A percentile compares a stretch with the other conserved stretches of the same genome.
These are phyloP conservation scores for Chlamydomonas reinhardtii DNA, from an alignment of 163 green algal species.

Conservation along the genomic window DNA sequence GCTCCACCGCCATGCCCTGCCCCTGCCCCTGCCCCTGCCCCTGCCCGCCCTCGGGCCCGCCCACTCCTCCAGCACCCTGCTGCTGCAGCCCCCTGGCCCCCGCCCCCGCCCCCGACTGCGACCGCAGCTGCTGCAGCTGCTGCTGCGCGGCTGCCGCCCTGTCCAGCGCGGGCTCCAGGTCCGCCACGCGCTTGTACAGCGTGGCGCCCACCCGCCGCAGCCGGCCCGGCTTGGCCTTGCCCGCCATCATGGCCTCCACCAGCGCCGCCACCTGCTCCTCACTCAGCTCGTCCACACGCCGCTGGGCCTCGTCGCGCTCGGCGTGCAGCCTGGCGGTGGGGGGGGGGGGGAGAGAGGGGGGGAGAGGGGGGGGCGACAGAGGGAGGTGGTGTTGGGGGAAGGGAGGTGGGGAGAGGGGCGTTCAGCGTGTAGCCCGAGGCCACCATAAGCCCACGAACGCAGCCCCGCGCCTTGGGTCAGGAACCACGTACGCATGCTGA, in stretches of 20 bases:
- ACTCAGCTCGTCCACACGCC: slow-evolving; percentile 39
- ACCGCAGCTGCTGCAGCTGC: too few relatives aligned
- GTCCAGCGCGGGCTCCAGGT: slow-evolving; percentile 25
- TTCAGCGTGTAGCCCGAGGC: too few relatives aligned
- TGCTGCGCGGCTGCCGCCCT: too few relatives aligned
- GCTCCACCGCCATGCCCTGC: neutral
- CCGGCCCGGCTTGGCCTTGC: slow-evolving; percentile 47
- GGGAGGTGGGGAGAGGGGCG: too few relatives aligned
- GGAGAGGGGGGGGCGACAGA: too few relatives aligned
- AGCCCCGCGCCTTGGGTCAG: too few relatives aligned
- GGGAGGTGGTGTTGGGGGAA: too few relatives aligned
- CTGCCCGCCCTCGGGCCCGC: neutral
- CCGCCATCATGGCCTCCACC: slow-evolving; percentile 57
- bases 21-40: neutral
- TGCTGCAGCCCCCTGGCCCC: neutral
- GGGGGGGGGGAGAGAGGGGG: too few relatives aligned
- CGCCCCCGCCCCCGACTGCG: neutral
- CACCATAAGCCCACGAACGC: too few relatives aligned
- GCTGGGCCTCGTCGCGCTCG: slow-evolving; percentile 48
- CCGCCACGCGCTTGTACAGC: slow-evolving; percentile 54
- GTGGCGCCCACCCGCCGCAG: slow-evolving; percentile 55
- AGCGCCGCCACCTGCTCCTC: slow-evolving; percentile 49
- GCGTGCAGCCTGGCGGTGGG: slow-evolving; percentile 28
- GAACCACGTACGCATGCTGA: too few relatives aligned
- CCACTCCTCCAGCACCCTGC: neutral